phyloP scores from a whole-genome alignment of 2,329 filamentous ascomycete genomes.

The Tolypocladium tropicale region DNA sequence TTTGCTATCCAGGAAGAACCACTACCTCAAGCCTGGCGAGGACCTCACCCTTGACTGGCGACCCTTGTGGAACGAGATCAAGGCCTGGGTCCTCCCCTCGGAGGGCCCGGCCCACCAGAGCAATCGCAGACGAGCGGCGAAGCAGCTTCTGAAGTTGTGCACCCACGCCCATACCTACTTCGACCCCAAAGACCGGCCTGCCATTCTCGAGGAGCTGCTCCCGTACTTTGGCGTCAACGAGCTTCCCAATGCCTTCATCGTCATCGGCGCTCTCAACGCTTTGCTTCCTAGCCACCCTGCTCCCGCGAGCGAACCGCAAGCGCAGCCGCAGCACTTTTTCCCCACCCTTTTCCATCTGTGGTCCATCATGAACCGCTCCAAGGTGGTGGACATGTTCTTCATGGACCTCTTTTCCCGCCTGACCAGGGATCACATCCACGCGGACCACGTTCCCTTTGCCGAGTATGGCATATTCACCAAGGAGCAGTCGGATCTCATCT shows the following conservation, averaged over 20 bases:
- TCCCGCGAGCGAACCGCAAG: constrained; percentile 57
- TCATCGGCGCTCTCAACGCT: constrained; percentile 77
- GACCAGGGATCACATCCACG: constrained; percentile 71
- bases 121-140: constrained; percentile 43
- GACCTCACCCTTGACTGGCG: constrained; percentile 91
- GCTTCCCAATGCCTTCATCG: constrained; percentile 83
- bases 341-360: constrained; percentile 95
- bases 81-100: constrained; percentile 76
- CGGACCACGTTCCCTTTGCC: constrained; percentile 66
- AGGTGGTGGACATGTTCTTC: constrained; percentile 74
- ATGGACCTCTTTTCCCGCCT: constrained; percentile 84
- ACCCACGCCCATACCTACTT: constrained; percentile 88
- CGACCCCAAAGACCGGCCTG: constrained; percentile 74
- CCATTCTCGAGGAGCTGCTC: constrained; percentile 70
- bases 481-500: constrained; percentile 86
- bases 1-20: constrained; percentile 59
- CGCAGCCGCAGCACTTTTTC: constrained; percentile 81
- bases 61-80: constrained; percentile 86
- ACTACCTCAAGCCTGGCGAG: constrained; percentile 83
- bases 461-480: constrained; percentile 85
- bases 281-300: constrained; percentile 77
- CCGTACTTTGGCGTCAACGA: constrained; percentile 92
- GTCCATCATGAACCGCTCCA: constrained; percentile 86
- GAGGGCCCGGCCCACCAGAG: constrained; percentile 62
- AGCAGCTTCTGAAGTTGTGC: constrained; percentile 74